Evolutionary conservation across 257 asterid genomes (phyloP), one percentile per base, ranked within the genome.

Genomic region (Leptodermis oblonga): DNA sequence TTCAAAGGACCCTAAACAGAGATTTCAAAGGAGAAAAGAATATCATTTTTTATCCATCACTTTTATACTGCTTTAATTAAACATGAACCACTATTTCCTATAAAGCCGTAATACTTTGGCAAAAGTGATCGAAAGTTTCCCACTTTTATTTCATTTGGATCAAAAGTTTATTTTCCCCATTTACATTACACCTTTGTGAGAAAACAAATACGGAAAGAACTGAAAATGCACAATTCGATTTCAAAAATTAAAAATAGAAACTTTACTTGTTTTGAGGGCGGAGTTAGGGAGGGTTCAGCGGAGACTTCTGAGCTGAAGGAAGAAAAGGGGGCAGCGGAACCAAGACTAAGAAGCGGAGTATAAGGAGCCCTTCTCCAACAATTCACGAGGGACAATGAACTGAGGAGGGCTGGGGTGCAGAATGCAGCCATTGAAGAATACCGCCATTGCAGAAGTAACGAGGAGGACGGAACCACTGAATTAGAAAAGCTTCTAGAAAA

Each of bases 1-100:
- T 87, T 78, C 79, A 90, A 71, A 76, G 95, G 87, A 53, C 90
- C 89, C 99, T 93, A 42, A 73, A 78, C 72, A 61, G 65, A 42
- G 69, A 15, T 30, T 48, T 5, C 25, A 46, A 4, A 53, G 41
- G 36, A 7, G 1, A 18, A 63, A 41, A 46, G 48, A 14, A 22
- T 56, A 23, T 26, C 43, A 10, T 61, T 28, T 22, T 18, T n/a
- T 18, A 45, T 28, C 23, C 37, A n/a, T 68, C 51, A 62, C 51
- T 41, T 43, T 31, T 54, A 41, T 56, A 22, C 17, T 34, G 15
- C 22, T 72, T 13, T 10, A 15, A 61, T 45, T 58, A 61, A 54
- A 62, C 2, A 15, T 14, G 18, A 30, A 71, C 68, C 2, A 5
- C 25, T 43, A 42, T 20, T 69, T 39, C 22, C 12, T 26, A n/a